Conservation (phyloP, 2,329 filamentous ascomycete genomes). For the Botrytis sinoallii region DNA sequence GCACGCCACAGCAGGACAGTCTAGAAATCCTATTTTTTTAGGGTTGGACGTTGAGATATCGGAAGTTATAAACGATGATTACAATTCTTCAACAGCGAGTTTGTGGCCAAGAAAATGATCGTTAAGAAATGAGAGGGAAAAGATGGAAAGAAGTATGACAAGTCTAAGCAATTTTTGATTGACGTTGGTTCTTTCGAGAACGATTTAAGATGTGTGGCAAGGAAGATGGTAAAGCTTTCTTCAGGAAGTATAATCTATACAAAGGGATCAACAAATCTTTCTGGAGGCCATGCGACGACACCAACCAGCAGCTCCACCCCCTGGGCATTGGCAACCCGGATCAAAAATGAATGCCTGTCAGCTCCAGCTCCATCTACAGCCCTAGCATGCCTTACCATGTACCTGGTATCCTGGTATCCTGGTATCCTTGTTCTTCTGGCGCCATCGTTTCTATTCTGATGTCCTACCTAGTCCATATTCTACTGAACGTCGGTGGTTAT, state of each 20-base stretch:
- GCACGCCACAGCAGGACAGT: constrained; percentile 32
- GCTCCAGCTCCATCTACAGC: constrained; percentile 31
- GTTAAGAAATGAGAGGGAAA: not conserved
- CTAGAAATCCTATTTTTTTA: constrained; percentile 23
- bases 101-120: not conserved
- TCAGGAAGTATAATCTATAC: constrained; percentile 29
- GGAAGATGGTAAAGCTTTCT: constrained; percentile 26
- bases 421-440: constrained; percentile 30
- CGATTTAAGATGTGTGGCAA: constrained; percentile 23
- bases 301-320: constrained; percentile 33
- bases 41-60: constrained; percentile 19
- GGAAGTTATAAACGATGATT: constrained; percentile 20
- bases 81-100: constrained; percentile 18
- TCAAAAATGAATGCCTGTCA: constrained; percentile 35
- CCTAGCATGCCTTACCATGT: constrained; percentile 28
- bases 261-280: constrained; percentile 27
- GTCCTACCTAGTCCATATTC: constrained; percentile 24
- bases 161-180: constrained; percentile 5
- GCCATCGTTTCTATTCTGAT: constrained; percentile 32
- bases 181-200: not conserved
- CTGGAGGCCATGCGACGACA: constrained; percentile 32
- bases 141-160: constrained; percentile 1
- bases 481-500: constrained; percentile 12
- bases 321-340: constrained; percentile 28
- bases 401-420: constrained; percentile 23